These are phyloP conservation scores for Fraxinus albicans DNA, from an alignment of 305 asterid species.

Conservation along the genomic window DNA sequence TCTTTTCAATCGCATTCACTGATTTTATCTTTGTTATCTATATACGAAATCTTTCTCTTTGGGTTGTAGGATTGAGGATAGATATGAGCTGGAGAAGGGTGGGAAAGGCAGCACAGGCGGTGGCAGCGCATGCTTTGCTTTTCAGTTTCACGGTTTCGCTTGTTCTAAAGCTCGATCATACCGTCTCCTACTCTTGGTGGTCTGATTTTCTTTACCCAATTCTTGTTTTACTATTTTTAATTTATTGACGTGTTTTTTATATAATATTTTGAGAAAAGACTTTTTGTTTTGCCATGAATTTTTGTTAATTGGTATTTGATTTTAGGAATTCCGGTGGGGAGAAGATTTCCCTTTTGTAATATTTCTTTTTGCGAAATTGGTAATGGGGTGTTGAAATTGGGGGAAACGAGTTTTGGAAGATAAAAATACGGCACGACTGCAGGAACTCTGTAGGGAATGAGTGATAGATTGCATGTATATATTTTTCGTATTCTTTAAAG, in stretches of 20 bases:
- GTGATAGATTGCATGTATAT: neutral
- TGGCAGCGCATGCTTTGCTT: constrained; percentile 72
- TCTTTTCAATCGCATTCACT: neutral
- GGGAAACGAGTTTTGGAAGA: constrained; percentile 1
- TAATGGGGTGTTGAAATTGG: constrained; percentile 6
- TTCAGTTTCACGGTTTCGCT: constrained; percentile 73
- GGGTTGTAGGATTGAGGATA: constrained; percentile 9
- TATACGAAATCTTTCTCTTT: neutral
- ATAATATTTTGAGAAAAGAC: neutral
- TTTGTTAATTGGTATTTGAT: neutral
- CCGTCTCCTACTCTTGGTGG: constrained; percentile 83
- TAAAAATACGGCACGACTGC: neutral
- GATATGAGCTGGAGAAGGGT: constrained; percentile 93
- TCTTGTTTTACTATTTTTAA: neutral
- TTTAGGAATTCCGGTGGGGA: neutral
- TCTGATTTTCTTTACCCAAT: constrained; percentile 31
- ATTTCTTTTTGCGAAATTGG: neutral
- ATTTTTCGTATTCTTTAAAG: neutral
- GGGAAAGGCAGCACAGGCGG: constrained; percentile 74
- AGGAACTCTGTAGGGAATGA: neutral
- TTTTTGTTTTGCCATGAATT: constrained; percentile 4
- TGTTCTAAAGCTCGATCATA: constrained; percentile 82
- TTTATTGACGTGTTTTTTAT: neutral
- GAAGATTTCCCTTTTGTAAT: neutral
- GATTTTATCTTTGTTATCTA: neutral